A percentile compares a stretch with the other conserved stretches of the same genome.
Conservation (phyloP, 345 rosid genomes). For the Dimocarpus longan region DNA sequence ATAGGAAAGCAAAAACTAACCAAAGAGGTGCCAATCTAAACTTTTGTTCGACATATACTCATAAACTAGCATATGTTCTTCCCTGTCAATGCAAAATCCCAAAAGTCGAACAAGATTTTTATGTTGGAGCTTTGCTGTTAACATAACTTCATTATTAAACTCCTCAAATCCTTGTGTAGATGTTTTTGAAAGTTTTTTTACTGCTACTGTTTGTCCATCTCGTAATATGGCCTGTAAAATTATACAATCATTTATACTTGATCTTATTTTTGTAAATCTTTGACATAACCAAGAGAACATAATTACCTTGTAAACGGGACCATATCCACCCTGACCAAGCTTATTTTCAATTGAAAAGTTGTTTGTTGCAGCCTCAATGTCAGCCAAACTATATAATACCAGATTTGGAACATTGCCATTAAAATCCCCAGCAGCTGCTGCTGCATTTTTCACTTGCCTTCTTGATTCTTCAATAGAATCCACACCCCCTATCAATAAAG, state of each 20-base stretch:
- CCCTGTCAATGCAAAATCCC: conserved; percentile 14
- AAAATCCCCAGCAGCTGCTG: conserved; percentile 5
- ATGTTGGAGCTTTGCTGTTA: conserved; percentile 23
- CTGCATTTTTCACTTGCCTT: background rate
- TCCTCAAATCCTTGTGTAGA: conserved; percentile 23
- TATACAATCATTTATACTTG: too few relatives aligned
- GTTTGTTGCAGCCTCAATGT: conserved; percentile 3
- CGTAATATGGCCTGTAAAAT: conserved; percentile 8
- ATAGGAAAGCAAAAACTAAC: conserved; percentile 2
- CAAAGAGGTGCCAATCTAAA: conserved; percentile 27
- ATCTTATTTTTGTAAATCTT: too few relatives aligned
- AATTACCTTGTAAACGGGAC: conserved; percentile 18
- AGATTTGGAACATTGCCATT: conserved; percentile 2
- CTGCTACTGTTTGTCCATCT: conserved; percentile 18
- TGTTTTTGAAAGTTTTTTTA: conserved; percentile 21
- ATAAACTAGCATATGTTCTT: conserved; percentile 13
- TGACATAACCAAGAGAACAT: too few relatives aligned
- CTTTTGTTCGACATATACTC: conserved; percentile 29
- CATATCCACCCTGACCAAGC: conserved; percentile 24
- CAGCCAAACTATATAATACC: background rate
- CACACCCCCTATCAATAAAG: background rate
- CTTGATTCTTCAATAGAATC: background rate
- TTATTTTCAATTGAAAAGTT: conserved; percentile 18
- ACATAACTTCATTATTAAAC: conserved; percentile 33
- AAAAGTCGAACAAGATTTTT: conserved; percentile 12